Conservation (phyloP, 768 basidiomycete species). For the Macrocybe gigantea region DNA sequence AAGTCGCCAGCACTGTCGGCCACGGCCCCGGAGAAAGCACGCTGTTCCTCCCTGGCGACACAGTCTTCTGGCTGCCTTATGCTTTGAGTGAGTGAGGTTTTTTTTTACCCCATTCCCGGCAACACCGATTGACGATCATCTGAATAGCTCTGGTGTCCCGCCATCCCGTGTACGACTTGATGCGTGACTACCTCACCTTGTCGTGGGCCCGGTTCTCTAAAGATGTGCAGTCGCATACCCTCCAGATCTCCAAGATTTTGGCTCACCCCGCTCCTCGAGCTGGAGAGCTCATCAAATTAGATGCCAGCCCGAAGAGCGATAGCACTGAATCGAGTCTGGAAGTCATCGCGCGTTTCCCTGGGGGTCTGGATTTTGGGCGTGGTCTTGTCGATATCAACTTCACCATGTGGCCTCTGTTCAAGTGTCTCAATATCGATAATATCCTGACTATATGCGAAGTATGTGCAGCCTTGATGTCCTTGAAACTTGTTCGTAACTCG, state of each 20-base stretch:
- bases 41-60: conserved; percentile 81
- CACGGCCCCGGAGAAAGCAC: conserved; percentile 87
- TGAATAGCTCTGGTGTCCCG: conserved; percentile 78
- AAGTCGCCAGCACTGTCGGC: conserved; percentile 73
- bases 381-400: conserved; percentile 93
- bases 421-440: conserved; percentile 88
- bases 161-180: conserved; percentile 90
- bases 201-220: conserved; percentile 94
- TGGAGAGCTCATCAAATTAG: conserved; percentile 80
- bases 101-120: conserved; percentile 1
- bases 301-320: conserved; percentile 66
- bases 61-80: conserved; percentile 94
- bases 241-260: conserved; percentile 85
- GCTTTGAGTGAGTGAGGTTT: conserved; percentile 62
- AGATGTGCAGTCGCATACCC: conserved; percentile 88
- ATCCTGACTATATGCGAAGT: conserved; percentile 92
- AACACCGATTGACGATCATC: conserved; percentile 5
- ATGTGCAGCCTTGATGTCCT: conserved; percentile 3
- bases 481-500: conserved; percentile 50
- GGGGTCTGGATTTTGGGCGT: conserved; percentile 88
- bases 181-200: conserved; percentile 94
- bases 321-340: conserved; percentile 55
- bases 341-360: conserved; percentile 86
- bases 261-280: conserved; percentile 84
- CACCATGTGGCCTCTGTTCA: conserved; percentile 96